Evolutionary conservation across 345 rosid genomes (phyloP).

Genomic region (Trapa bicornis): DNA sequence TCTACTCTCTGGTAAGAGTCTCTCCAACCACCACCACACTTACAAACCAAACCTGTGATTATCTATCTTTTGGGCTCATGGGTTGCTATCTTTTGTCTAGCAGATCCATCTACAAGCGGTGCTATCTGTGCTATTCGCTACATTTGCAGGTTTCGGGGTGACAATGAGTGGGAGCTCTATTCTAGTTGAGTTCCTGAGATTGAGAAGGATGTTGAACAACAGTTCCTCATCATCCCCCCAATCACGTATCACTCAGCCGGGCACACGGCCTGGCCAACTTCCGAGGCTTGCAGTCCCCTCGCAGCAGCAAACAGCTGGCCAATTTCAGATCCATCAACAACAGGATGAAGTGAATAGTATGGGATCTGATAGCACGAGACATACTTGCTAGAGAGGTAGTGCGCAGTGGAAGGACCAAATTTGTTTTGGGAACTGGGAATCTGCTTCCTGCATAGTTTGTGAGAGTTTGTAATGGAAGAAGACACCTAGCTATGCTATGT

Average conservation of each 20-base stretch:
- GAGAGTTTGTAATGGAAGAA: no score
- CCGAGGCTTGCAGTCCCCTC: conserved; percentile 13
- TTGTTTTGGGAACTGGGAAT: no score
- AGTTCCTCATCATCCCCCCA: conserved; percentile 12
- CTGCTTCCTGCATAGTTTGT: no score
- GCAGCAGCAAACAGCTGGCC: no score
- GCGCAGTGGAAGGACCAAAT: no score
- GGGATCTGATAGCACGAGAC: no score
- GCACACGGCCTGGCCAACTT: conserved; percentile 20
- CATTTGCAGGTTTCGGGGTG: conserved; percentile 75
- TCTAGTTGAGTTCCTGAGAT: conserved; percentile 62
- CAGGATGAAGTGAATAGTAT: background rate
- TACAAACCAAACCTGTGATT: background rate
- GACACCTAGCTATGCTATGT: no score
- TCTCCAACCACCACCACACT: background rate
- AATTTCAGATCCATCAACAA: background rate
- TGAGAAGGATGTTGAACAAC: conserved; percentile 40
- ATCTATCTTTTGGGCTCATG: background rate
- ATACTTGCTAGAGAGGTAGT: no score
- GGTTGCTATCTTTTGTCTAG: background rate
- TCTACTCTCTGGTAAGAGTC: conserved; percentile 63
- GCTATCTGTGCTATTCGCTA: conserved; percentile 60
- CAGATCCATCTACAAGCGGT: conserved; percentile 63
- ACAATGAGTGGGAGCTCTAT: conserved; percentile 77
- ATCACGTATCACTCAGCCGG: conserved; percentile 6